Base-by-base conservation (phyloP, 768 basidiomycete genomes). In the Hypholoma sublateritium region DNA sequence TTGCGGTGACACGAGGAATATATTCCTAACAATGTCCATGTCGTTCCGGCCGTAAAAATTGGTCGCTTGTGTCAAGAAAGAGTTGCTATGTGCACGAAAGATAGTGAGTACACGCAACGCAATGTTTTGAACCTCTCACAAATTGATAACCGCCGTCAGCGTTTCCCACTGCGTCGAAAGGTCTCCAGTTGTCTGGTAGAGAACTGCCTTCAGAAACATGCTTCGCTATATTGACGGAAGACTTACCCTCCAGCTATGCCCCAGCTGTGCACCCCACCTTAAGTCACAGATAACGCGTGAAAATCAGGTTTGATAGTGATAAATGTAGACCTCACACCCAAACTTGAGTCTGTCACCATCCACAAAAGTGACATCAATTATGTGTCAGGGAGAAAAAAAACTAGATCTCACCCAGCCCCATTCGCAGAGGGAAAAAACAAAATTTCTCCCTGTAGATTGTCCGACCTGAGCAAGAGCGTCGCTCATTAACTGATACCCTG, bases 11-110 rank as follows among this genome's bases (percentile, higher is more conserved):
- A 32, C 2, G 28, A 35, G 22, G 12, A 42, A 55, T 25, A 1
- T 21, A 9, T 34, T 22, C 65, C 72, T 14, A 54, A 87, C 85
- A 63, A 88, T 88, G 64, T 88, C 86, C 71, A 88, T 72, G 57
- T 88, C 87, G 55, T 88, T 88, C 53, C 79, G 82, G 5, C 85
- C 86, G 49, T 77, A 85, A 64, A 87, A 88, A 65, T 87, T 82
- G 1, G 82, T 82, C 0, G 82, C 82, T 69, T 79, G 80, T 0
- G 84, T 81, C 42, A 84, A 77, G 67, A 88, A 88, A 8, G 87
- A 87, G 62, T 86, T 87, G 59, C 85, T 88, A 57, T 32, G 9
- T 32, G 9, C 5, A 32, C 1, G 9, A 3, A 32, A 3, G 5
- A 32, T 32, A 32, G 5, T 32, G 6, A 32, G 28, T 5, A 32